Percentiles rank a stretch among this genome's conserved stretches.
Evolutionary conservation across 345 rosid species (phyloP).

Genomic region (Diplotaxis tenuifolia): DNA sequence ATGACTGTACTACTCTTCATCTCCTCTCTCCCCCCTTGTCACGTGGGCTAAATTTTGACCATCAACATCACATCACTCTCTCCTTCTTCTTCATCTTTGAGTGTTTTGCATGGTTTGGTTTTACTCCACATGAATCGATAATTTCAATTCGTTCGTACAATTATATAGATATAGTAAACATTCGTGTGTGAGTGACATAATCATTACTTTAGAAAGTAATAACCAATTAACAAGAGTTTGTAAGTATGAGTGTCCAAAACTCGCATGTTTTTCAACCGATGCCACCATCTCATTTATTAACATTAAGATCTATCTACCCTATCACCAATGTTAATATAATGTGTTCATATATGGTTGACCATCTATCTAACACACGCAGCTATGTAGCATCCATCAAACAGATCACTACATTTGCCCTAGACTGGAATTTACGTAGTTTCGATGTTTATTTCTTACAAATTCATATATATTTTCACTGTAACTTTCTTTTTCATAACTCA

Average conservation of each 20-base stretch:
- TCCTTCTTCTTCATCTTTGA: background rate
- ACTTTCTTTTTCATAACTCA: background rate
- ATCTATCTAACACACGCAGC: background rate
- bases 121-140: background rate
- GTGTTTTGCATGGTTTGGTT: background rate
- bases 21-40: constrained; percentile 36
- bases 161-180: constrained; percentile 25
- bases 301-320: constrained; percentile 8
- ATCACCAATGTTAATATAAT: constrained; percentile 5
- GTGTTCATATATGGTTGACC: background rate
- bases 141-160: background rate
- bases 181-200: constrained; percentile 34
- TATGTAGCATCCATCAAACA: background rate
- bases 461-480: background rate
- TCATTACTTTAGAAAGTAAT: constrained; percentile 20
- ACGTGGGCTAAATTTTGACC: constrained; percentile 43
- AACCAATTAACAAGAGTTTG: constrained; percentile 17
- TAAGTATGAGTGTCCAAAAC: constrained; percentile 16
- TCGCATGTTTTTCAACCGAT: constrained; percentile 14
- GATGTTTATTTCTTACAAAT: background rate
- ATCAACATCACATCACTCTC: constrained; percentile 35
- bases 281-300: background rate
- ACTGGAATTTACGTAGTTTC: background rate
- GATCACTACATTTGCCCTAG: background rate
- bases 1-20: constrained; percentile 32